phyloP scores from a whole-genome alignment of 257 asterid genomes.

The Forsythia suspensa region DNA sequence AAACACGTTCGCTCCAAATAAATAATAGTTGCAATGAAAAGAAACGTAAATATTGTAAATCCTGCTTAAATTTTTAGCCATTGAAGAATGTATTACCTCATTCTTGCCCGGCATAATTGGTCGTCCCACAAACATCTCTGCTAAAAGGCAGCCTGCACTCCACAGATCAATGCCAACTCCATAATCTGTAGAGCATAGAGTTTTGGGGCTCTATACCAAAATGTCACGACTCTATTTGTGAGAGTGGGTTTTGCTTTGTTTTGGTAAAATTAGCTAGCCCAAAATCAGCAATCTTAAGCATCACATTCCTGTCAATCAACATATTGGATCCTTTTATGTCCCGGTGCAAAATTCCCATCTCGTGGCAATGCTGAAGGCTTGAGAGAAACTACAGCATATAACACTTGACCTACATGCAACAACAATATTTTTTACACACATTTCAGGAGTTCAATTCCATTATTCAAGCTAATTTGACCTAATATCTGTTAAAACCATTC shows the following conservation, averaged over 20 bases:
- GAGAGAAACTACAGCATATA: slow-evolving; percentile 2
- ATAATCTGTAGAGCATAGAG: slow-evolving; percentile 7
- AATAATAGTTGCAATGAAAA: no score
- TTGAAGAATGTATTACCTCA: neutral
- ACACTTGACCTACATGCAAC: slow-evolving; percentile 3
- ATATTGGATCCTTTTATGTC: neutral
- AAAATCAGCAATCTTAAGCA: slow-evolving; percentile 4
- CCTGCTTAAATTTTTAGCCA: no score
- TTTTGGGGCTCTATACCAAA: slow-evolving; percentile 11
- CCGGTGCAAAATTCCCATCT: slow-evolving; percentile 1
- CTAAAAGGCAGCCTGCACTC: slow-evolving; percentile 8
- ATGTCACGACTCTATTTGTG: slow-evolving; percentile 5
- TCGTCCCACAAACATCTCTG: slow-evolving; percentile 1
- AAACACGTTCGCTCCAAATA: no score
- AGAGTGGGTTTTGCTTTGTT: neutral
- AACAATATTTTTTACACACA: no score
- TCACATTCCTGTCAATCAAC: neutral
- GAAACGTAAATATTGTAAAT: no score
- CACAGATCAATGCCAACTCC: slow-evolving; percentile 3
- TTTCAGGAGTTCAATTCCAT: no score
- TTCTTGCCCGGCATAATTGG: slow-evolving; percentile 14
- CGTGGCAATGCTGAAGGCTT: slow-evolving; percentile 10
- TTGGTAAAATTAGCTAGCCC: slow-evolving; percentile 7
- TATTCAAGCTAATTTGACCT: no score
- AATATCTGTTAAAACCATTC: no score